Conservation (phyloP, 2,329 filamentous ascomycete genomes). For the Penicillium sp. region DNA sequence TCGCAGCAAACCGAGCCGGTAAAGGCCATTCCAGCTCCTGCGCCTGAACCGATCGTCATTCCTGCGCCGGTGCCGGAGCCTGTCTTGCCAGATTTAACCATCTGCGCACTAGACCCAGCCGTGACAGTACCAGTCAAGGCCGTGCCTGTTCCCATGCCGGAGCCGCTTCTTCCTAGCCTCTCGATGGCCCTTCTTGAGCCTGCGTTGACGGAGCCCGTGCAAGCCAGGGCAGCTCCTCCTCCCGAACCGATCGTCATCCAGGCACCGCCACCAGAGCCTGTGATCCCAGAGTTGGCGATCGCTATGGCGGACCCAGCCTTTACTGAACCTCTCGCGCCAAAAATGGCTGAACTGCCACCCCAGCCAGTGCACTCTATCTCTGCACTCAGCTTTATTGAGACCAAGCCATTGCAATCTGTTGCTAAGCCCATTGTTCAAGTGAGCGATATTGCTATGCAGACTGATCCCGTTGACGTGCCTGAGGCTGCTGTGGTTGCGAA, state of each 20-base stretch:
- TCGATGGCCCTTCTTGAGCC: slow-evolving; percentile 27
- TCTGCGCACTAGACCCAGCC: slow-evolving; percentile 25
- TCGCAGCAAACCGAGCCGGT: slow-evolving; percentile 30
- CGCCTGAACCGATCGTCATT: slow-evolving; percentile 14
- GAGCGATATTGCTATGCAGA: slow-evolving; percentile 20
- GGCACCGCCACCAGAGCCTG: slow-evolving; percentile 12
- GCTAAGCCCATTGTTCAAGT: slow-evolving; percentile 23
- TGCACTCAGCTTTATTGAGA: slow-evolving; percentile 41
- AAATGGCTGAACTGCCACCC: slow-evolving; percentile 15
- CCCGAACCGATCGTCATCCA: slow-evolving; percentile 14
- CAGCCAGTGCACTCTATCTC: slow-evolving; percentile 34
- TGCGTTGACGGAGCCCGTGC: slow-evolving; percentile 30
- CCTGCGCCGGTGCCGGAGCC: slow-evolving; percentile 13
- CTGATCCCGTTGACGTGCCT: slow-evolving; percentile 16
- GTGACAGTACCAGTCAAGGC: slow-evolving; percentile 27
- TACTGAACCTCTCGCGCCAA: slow-evolving; percentile 30
- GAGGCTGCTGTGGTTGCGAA: slow-evolving; percentile 32
- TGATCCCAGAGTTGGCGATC: slow-evolving; percentile 21
- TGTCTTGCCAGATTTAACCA: slow-evolving; percentile 17
- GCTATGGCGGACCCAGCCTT: slow-evolving; percentile 23
- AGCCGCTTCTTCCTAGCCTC: slow-evolving; percentile 17
- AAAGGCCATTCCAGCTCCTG: slow-evolving; percentile 10
- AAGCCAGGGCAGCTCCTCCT: slow-evolving; percentile 9
- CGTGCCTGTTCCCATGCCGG: slow-evolving; percentile 13
- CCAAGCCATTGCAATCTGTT: slow-evolving; percentile 38